Evolutionary conservation across 2,329 filamentous ascomycete species (phyloP), one percentile per base, ranked within the genome.

Genomic region (Zymoseptoria brevis): DNA sequence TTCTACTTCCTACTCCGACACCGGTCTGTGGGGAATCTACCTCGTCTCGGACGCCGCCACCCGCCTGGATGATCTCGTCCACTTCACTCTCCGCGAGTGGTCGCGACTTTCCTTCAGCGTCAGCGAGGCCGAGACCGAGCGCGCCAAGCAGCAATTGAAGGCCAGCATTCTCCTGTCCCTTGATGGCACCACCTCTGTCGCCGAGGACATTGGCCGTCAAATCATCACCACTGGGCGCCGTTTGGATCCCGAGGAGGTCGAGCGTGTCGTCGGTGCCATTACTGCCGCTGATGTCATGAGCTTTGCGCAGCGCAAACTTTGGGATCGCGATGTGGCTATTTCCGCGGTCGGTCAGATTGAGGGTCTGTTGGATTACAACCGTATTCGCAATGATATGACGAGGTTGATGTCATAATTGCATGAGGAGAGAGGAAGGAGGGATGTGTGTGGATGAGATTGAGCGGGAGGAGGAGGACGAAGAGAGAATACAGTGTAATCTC

Each of bases 21-120:
- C 94, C 75, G 94, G 94, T 83, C 90, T 99, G 69, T 99, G 94
- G 94, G 94, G 94, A 80, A 97, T 97, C 82, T 99, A 99, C 84
- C 84, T 99, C 64, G 90, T 96, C 71, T 90, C 89, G 72, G 92
- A 96, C 79, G 88, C 94, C 79, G 79, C 89, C 70, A 91, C 88
- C 71, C 83, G 83, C 68, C 82, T 99, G 70, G 94, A 99, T 73
- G 94, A 99, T 76, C 87, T 99, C 56, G 88, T 96, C 70, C 94
- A 99, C 85, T 99, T 99, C 80, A 87, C 94, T 64, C 90, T 97
- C 76, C 90, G 93, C 69, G 94, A 99, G 83, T 99, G 94, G 94
- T 90, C 93, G 71, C 90, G 94, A 70, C 86, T 99, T 65, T 94
- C 89, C 71, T 87, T 86, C 81, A 89, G 86, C 78, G 94, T 99